Percentiles rank a stretch among this genome's conserved stretches.
Conservation (phyloP, 768 basidiomycete species). For the Kwoniella dendrophila region DNA sequence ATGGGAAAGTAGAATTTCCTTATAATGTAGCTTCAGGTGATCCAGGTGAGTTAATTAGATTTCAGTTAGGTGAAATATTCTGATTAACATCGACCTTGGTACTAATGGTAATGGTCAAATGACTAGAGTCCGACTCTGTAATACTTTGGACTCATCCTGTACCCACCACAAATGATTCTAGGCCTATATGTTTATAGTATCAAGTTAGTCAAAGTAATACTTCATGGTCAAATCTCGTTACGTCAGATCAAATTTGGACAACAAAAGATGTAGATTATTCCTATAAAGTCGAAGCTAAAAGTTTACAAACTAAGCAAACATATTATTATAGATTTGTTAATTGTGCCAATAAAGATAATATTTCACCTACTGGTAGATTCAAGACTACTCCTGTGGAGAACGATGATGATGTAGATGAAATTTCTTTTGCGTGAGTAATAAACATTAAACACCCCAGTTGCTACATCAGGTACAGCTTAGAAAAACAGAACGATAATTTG, state of each 20-base stretch:
- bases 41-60: constrained; percentile 59
- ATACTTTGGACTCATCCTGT: constrained; percentile 66
- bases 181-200: constrained; percentile 56
- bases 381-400: constrained; percentile 61
- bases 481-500: no score
- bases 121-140: constrained; percentile 57
- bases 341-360: constrained; percentile 60
- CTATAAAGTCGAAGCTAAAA: constrained; percentile 64
- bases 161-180: constrained; percentile 56
- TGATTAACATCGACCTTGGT: no score
- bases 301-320: constrained; percentile 61
- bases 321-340: constrained; percentile 66
- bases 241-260: constrained; percentile 63
- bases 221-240: constrained; percentile 56
- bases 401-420: constrained; percentile 58
- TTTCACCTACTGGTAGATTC: constrained; percentile 62
- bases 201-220: constrained; percentile 62
- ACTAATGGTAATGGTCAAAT: not conserved
- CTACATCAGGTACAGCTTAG: not conserved
- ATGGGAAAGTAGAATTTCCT: constrained; percentile 27
- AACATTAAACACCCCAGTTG: constrained; percentile 40
- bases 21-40: constrained; percentile 59
- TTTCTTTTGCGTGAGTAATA: constrained; percentile 58
- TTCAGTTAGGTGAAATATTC: no score
- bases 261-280: constrained; percentile 65